Base-by-base conservation (phyloP, 2,329 filamentous ascomycete genomes). In the Dactylellina drechsleri region DNA sequence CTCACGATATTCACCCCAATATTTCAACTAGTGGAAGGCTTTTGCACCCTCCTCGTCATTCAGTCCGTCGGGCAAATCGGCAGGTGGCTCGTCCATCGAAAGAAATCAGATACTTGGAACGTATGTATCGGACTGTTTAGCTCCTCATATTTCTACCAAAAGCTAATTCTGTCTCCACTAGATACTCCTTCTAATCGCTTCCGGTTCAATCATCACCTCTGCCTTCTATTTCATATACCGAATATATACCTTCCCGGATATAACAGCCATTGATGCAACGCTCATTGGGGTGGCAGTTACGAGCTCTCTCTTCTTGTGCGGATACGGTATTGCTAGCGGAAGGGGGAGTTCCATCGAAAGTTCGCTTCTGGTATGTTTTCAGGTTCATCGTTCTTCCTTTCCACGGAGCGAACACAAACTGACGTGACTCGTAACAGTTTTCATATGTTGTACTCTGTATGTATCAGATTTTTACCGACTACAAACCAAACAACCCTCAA, bases 381-480 rank as follows among this genome's bases (percentile, higher is more conserved):
- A 7, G 6, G 5, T 10, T 8, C 6, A 36, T 36, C 10, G 5
- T 10, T 53, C n/a, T 15, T 15, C 40, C 50, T 50, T 26, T 70
- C 54, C 57, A 54, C 16, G 12, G 20, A 13, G 16, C 6, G 26
- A 40, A 36, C 13, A 47, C 18, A 79, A 15, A 26, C 67, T 72
- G 41, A 65, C 40, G 10, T 82, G 18, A 23, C 43, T 6, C 40
- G n/a, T 47, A 41, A 50, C 54, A 79, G 78, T 98, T 99, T 81
- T 94, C 95, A 80, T 99, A 99, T 82, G 89, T 97, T 76, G 95
- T 97, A n/a, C 89, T 99, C 77, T 98, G 94, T 84, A 91, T 98
- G 80, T 99, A 98, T 84, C 95, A 99, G 82, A 98, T 98, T 28
- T 98, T 98, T 82, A 99, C 95, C 79, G 95, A 99, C 83, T 98